A percentile compares a stretch with the other conserved stretches of the same genome.
Evolutionary conservation across 768 basidiomycete genomes (phyloP).

Genomic region (Suillus subluteus): DNA sequence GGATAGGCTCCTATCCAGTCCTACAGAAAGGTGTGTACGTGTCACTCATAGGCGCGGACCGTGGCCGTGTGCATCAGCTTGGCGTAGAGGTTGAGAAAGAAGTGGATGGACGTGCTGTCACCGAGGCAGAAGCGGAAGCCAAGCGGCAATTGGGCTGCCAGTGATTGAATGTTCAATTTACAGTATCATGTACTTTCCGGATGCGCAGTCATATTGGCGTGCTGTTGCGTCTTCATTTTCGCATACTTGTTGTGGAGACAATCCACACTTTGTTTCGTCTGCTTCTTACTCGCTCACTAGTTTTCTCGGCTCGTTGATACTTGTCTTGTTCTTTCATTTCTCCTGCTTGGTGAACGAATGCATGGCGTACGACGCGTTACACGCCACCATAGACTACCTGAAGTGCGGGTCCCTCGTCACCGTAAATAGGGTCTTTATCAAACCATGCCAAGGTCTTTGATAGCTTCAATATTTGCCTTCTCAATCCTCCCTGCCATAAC

Average conservation of each 20-base stretch:
- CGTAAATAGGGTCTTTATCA: constrained; percentile 43
- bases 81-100: constrained; percentile 66
- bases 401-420: constrained; percentile 40
- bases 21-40: constrained; percentile 65
- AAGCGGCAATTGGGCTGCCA: constrained; percentile 39
- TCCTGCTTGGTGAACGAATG: background rate
- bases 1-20: constrained; percentile 80
- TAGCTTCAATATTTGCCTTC: constrained; percentile 28
- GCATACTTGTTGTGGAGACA: background rate
- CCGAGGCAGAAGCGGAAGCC: constrained; percentile 65
- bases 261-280: background rate
- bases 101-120: constrained; percentile 59
- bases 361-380: background rate
- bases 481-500: constrained; percentile 40
- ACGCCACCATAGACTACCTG: constrained; percentile 22
- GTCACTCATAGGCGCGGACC: constrained; percentile 54
- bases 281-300: background rate
- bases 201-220: background rate
- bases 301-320: background rate
- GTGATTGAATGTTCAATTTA: background rate
- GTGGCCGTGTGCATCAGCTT: constrained; percentile 52
- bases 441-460: constrained; percentile 41
- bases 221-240: background rate
- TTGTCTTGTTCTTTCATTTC: background rate
- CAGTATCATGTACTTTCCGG: background rate